Base-by-base conservation (phyloP, 352 stramenopile genomes). In the Phytophthora capsici region DNA sequence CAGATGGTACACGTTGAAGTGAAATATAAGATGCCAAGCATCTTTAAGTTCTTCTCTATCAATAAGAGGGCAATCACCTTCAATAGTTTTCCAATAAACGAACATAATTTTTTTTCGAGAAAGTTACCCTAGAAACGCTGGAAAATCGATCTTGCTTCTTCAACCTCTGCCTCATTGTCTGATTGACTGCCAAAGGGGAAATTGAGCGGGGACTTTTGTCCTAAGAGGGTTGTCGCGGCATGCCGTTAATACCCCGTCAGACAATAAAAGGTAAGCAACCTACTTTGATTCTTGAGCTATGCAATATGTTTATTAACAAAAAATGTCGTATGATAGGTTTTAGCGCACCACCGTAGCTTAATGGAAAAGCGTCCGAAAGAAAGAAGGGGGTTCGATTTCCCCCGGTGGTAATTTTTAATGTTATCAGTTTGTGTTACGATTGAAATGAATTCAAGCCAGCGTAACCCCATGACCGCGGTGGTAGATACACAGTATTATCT, bases 231-330 rank as follows among this genome's bases (percentile, higher is more conserved):
- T 23, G 38, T 45, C 38, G 38, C 38, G 38, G 38, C 16, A 22
- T 45, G 38, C 38, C 38, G 38, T 45, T 45, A 45, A 45, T 45
- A 25, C 6, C 38, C 38, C 38, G 38, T 45, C 16, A 45, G 38
- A 47, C 40, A 47, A 25, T 26, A 30, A 47, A 47, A 14, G 40
- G 40, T 47, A 6, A n/a, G n/a, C n/a, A n/a, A n/a, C 40, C 40
- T 12, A 6, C 16, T 47, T 19, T 26, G 40, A n/a, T n/a, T n/a
- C n/a, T 47, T 47, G n/a, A 28, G 12, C 16, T 8, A 47, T 8
- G 4, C 40, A 47, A 0, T n/a, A 26, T 19, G 14, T 6, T 13
- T n/a, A 19, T 47, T 47, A 30, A 28, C 40, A 25, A 47, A 47
- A 17, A 30, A 23, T 46, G 17, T n/a, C n/a, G 6, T 38, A 47